Conservation (phyloP, 176 grass and related monocot genomes). For the bread wheat (Triticum aestivum) region DNA sequence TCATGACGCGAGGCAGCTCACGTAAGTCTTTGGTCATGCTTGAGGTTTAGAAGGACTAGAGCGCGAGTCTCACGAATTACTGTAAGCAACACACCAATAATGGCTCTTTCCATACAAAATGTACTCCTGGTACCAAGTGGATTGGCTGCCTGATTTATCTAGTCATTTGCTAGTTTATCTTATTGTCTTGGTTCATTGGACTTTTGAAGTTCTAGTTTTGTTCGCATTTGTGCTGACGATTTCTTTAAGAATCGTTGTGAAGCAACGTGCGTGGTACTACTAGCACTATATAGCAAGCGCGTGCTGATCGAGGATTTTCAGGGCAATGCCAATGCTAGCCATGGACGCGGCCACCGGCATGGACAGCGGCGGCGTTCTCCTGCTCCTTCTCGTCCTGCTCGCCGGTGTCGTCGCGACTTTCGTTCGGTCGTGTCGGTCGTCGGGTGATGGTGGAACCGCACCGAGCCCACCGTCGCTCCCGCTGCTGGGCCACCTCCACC, state of each 20-base stretch:
- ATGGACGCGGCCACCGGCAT: background rate
- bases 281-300: background rate
- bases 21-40: background rate
- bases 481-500: background rate
- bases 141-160: too few relatives aligned
- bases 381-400: background rate
- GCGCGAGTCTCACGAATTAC: background rate
- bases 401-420: background rate
- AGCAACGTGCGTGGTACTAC: too few relatives aligned
- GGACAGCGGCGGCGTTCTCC: background rate
- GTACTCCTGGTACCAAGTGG: too few relatives aligned
- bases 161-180: too few relatives aligned
- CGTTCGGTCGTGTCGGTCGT: background rate
- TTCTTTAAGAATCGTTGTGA: too few relatives aligned
- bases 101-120: too few relatives aligned
- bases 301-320: background rate
- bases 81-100: background rate
- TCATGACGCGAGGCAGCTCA: too few relatives aligned
- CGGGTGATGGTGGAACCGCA: background rate
- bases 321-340: background rate
- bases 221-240: too few relatives aligned
- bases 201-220: too few relatives aligned
- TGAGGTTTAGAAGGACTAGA: background rate
- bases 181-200: too few relatives aligned
- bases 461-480: background rate